These are phyloP conservation scores for Nakazawaea sp. DNA, from an alignment of 805 yeast genomes.

Conservation along the genomic window DNA sequence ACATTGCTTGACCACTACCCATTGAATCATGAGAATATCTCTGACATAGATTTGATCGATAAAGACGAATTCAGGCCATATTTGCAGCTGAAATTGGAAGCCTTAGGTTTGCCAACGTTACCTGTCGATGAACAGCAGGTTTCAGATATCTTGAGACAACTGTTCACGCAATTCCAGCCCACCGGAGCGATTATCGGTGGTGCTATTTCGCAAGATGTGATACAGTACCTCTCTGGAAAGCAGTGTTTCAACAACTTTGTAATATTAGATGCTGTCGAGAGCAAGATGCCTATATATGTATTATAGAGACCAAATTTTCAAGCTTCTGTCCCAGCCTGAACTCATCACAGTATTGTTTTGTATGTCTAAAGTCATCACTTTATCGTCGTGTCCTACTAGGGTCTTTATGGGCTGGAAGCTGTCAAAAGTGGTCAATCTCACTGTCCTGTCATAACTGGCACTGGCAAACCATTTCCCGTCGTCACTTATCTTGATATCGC, in stretches of 20 bases:
- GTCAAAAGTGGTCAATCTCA: slow-evolving; percentile 61
- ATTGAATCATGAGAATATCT: slow-evolving; percentile 17
- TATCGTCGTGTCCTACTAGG: slow-evolving; percentile 55
- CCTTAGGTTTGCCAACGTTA: slow-evolving; percentile 38
- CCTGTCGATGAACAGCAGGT: slow-evolving; percentile 33
- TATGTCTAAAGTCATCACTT: slow-evolving; percentile 64
- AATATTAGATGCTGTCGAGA: slow-evolving; percentile 63
- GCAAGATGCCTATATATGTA: slow-evolving; percentile 72
- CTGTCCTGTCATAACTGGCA: slow-evolving; percentile 65
- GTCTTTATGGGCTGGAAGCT: slow-evolving; percentile 56
- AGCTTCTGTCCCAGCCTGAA: slow-evolving; percentile 81
- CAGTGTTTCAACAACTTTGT: slow-evolving; percentile 78
- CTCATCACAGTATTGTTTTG: slow-evolving; percentile 41
- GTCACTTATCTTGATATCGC: slow-evolving; percentile 51
- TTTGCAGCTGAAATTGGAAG: slow-evolving; percentile 23
- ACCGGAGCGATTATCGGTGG: slow-evolving; percentile 89
- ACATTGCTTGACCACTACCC: slow-evolving; percentile 43
- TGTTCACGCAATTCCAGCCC: slow-evolving; percentile 67
- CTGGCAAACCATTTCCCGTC: slow-evolving; percentile 27
- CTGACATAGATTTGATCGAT: slow-evolving; percentile 17
- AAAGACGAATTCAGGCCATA: slow-evolving; percentile 21
- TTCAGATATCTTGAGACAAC: slow-evolving; percentile 38
- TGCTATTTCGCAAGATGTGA: slow-evolving; percentile 80
- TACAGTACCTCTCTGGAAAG: slow-evolving; percentile 63
- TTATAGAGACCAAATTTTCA: slow-evolving; percentile 56